Evolutionary conservation across 371 early-diverging fungal genomes (phyloP), one percentile per base, ranked within the genome.

Genomic region (Apophysomyces elegans): DNA sequence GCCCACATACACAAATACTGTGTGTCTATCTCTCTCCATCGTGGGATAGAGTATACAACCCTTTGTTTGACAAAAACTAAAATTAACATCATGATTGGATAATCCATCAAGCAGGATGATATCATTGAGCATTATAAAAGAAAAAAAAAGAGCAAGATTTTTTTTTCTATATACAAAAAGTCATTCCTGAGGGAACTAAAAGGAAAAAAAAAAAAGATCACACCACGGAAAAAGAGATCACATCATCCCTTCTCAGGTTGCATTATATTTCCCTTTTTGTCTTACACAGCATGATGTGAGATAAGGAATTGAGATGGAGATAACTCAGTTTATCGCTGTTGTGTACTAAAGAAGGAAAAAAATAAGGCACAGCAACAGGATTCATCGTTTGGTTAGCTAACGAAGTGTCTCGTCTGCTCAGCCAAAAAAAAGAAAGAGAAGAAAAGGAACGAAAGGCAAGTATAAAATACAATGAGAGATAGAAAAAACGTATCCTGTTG

Each of bases 221-320:
- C 54, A 50, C 54, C 54, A 50, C 54, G 32, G 32, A 26, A 26
- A 26, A 26, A 50, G 54, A 21, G 54, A 50, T 50, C 54, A 50
- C 54, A 50, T 50, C 54, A 50, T 50, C 32, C n/a, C 54, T 35
- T 26, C 21, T 50, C 54, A 50, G 21, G 54, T 50, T 50, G 54
- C 54, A 50, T 50, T 50, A 50, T 50, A 21, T 50, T n/a, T n/a
- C 21, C 4, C 21, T n/a, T 50, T 4, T 21, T 18, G 21, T 26
- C 32, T 26, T 2, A 26, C 32, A 26, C 2, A 26, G 32, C 32
- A 26, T 26, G 32, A 26, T 26, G 18, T 50, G 54, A 50, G 9
- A 50, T 21, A 50, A 18, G 21, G 16, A 13, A 47, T 43, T 43
- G 9, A 12, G 2, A 4, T 12, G 4, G 43, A 43, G 43, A 43